Evolutionary conservation across 257 asterid species (phyloP).

Genomic region (Handroanthus guayacan): DNA sequence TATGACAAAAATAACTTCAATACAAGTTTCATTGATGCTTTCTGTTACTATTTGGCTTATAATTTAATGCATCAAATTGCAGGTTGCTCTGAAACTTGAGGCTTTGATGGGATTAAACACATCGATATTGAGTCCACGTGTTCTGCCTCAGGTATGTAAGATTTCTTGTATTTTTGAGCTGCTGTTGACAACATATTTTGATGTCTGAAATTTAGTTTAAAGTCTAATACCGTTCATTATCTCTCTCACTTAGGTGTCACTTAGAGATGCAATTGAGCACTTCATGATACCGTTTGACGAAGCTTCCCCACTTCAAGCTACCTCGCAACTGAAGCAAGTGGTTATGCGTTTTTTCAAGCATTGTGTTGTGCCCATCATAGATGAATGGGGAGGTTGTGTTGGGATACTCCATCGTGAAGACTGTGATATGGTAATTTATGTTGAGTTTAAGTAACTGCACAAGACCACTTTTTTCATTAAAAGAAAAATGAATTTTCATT

Average conservation of each 20-base stretch:
- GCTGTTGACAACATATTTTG: constrained; percentile 24
- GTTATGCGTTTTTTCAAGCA: constrained; percentile 61
- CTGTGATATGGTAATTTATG: constrained; percentile 55
- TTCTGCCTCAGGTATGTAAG: constrained; percentile 60
- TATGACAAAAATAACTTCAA: neutral
- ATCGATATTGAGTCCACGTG: constrained; percentile 62
- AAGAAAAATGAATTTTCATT: neutral
- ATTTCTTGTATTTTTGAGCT: constrained; percentile 14
- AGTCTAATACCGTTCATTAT: constrained; percentile 23
- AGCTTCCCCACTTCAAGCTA: constrained; percentile 67
- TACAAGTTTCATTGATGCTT: constrained; percentile 22
- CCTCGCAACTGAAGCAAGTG: constrained; percentile 58
- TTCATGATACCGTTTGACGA: constrained; percentile 65
- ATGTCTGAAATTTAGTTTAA: constrained; percentile 9
- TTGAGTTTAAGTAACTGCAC: constrained; percentile 28
- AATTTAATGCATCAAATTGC: constrained; percentile 40
- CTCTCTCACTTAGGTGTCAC: constrained; percentile 52
- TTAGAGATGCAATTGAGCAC: constrained; percentile 56
- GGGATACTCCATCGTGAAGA: constrained; percentile 77
- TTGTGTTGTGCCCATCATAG: constrained; percentile 63
- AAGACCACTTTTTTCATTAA: neutral
- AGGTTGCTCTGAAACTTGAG: constrained; percentile 78
- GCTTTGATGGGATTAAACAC: constrained; percentile 62
- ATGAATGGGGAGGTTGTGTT: constrained; percentile 77
- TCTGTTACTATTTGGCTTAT: constrained; percentile 15